Percentiles rank a stretch among this genome's conserved stretches.
phyloP scores from a whole-genome alignment of 805 yeast species.

The Kazachstania viticola region DNA sequence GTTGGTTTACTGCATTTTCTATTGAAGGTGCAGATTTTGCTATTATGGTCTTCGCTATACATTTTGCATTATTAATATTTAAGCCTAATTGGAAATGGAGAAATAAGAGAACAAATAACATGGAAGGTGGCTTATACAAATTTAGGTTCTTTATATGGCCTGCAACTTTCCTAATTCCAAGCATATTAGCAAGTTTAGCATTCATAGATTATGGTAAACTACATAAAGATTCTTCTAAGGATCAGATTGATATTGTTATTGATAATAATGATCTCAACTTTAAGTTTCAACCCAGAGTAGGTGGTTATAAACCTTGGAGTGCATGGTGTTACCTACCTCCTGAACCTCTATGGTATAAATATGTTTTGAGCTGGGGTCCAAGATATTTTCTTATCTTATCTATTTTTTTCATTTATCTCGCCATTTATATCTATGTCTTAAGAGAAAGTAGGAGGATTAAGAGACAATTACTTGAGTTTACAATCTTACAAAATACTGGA shows the following conservation, averaged over 20 bases:
- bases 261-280: slow-evolving; percentile 18
- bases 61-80: slow-evolving; percentile 65
- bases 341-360: slow-evolving; percentile 58
- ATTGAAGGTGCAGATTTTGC: slow-evolving; percentile 84
- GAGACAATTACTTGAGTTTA: slow-evolving; percentile 20
- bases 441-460: slow-evolving; percentile 47
- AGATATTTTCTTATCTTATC: slow-evolving; percentile 54
- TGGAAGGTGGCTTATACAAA: slow-evolving; percentile 66
- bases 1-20: slow-evolving; percentile 70
- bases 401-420: slow-evolving; percentile 52
- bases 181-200: slow-evolving; percentile 59
- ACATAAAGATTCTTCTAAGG: slow-evolving; percentile 6
- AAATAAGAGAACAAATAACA: slow-evolving; percentile 27
- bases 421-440: slow-evolving; percentile 63
- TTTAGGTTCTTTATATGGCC: slow-evolving; percentile 48
- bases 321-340: slow-evolving; percentile 76
- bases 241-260: slow-evolving; percentile 14
- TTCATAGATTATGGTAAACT: slow-evolving; percentile 34
- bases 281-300: slow-evolving; percentile 18
- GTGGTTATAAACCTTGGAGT: slow-evolving; percentile 50
- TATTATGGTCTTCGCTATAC: slow-evolving; percentile 71
- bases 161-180: slow-evolving; percentile 47
- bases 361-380: slow-evolving; percentile 73
- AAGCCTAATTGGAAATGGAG: slow-evolving; percentile 41
- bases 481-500: not conserved